Percentiles rank a stretch among this genome's conserved stretches.
Conservation (phyloP, 768 basidiomycete genomes). For the Serendipita sp. region DNA sequence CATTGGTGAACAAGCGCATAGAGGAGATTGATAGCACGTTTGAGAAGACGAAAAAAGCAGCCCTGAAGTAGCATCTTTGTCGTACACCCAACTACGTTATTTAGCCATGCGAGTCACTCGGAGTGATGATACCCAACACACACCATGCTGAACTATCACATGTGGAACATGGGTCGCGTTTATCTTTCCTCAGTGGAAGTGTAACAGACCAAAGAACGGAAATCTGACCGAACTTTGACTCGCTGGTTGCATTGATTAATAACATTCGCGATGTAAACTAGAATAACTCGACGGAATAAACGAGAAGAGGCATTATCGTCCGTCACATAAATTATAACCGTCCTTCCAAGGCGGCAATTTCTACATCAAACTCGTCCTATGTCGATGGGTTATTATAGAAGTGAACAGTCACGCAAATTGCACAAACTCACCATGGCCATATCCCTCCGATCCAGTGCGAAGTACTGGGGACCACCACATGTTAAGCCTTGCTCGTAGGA, state of each 20-base stretch:
- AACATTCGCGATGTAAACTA: no score
- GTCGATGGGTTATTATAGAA: no score
- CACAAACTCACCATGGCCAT: no score
- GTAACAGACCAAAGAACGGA: slow-evolving; percentile 7
- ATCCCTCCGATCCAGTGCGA: neutral
- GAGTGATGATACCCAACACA: slow-evolving; percentile 3
- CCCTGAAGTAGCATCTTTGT: no score
- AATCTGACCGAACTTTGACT: neutral
- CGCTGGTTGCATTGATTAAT: no score
- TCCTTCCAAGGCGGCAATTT: no score
- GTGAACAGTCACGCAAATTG: no score
- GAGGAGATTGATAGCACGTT: slow-evolving; percentile 52
- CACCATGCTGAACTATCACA: neutral
- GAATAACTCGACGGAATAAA: no score
- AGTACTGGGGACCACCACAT: slow-evolving; percentile 3
- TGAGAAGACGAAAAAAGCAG: slow-evolving; percentile 19
- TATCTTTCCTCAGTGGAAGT: neutral
- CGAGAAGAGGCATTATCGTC: no score
- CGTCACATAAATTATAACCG: no score
- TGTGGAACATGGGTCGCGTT: slow-evolving; percentile 4
- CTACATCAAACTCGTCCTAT: no score
- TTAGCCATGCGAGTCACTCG: neutral
- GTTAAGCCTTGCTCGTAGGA: neutral
- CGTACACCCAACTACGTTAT: no score
- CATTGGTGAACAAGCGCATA: slow-evolving; percentile 44